Base-by-base conservation (phyloP, 345 rosid genomes). In the Mercurialis annua region DNA sequence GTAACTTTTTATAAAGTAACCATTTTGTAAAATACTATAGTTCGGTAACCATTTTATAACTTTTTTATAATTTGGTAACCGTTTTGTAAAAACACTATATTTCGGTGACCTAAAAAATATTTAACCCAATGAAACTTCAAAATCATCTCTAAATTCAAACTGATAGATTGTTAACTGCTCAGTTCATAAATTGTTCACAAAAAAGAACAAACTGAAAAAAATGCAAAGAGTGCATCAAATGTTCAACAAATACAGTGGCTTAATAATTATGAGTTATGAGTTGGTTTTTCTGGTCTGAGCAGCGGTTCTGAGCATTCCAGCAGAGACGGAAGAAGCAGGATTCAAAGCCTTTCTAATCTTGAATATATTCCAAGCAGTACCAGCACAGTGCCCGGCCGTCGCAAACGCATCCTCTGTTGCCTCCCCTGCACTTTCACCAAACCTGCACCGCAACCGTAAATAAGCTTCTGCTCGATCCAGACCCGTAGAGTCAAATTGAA, bases 371-470 rank as follows among this genome's bases (percentile, higher is more conserved):
- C 92, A 89, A 59, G 91, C 89, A 27, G 90, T 65, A 1, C 78
- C 48, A 0, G 85, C 85, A 47, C 86, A 84, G 50, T 90, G 94
- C 1, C 97, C 98, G 9, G 88, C 90, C 3, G 94, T 85, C 29
- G 86, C 97, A 23, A 90, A 80, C 42, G 59, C 96, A 59, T 93
- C 89, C 62, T 65, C 88, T 0, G 96, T 80, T 0, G 92, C 90
- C 83, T 89, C 92, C 43, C 96, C 97, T 0, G 96, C 97, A 38
- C 66, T 83, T 76, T 90, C 96, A 0, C 98, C 97, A 26, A 72
- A 84, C 73, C 98, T 90, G 67, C 56, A 27, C 34, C n/a, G 20
- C 12, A 49, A 34, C 18, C 34, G 6, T 30, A 2, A 51, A 44
- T 44, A 44, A 44, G 14, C n/a, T n/a, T n/a, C n/a, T n/a, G n/a